phyloP scores from a whole-genome alignment of 257 asterid genomes.

The Fraxinus excelsior region DNA sequence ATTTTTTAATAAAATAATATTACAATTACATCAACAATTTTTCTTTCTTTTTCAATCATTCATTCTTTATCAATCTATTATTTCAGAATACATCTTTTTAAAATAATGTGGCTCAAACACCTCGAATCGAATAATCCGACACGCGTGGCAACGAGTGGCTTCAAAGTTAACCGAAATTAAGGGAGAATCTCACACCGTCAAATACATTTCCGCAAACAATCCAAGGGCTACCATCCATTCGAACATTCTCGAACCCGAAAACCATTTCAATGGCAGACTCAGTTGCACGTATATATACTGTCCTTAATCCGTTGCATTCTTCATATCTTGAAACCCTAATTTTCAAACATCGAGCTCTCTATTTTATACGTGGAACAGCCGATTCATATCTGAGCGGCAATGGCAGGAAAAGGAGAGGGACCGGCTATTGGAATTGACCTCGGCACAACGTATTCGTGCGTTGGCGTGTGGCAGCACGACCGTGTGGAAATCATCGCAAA shows the following conservation, averaged over 20 bases:
- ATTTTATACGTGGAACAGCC: neutral
- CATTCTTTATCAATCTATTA: too few relatives aligned
- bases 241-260: conserved; percentile 5
- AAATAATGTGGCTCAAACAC: too few relatives aligned
- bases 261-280: neutral
- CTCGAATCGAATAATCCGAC: too few relatives aligned
- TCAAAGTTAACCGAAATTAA: neutral
- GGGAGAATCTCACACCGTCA: neutral
- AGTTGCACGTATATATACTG: neutral
- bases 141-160: neutral
- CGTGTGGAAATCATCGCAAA: neutral
- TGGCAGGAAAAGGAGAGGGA: conserved; percentile 7
- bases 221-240: neutral
- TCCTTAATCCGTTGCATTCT: neutral
- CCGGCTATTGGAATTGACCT: neutral
- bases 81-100: too few relatives aligned
- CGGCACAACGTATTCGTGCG: neutral
- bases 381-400: neutral
- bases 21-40: too few relatives aligned
- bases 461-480: conserved; percentile 6
- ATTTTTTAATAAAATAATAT: too few relatives aligned
- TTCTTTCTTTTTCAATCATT: too few relatives aligned
- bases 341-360: neutral
- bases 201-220: neutral
- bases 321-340: neutral